phyloP scores from a whole-genome alignment of 2,329 filamentous ascomycete species.

The Microsporum ferrugineum region DNA sequence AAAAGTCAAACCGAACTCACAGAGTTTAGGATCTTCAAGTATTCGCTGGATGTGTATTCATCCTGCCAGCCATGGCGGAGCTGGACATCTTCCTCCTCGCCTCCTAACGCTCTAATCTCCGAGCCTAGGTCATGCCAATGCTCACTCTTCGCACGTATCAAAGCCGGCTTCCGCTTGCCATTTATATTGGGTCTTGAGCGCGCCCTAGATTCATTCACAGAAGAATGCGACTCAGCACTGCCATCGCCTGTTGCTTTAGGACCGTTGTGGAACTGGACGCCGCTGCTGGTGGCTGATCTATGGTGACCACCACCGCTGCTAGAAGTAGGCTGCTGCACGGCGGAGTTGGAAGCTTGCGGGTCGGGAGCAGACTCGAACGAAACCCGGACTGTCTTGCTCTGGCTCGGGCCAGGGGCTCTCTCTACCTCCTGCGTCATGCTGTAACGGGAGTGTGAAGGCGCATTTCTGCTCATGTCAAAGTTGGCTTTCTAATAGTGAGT shows the following conservation, averaged over 20 bases:
- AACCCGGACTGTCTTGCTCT: constrained; percentile 7
- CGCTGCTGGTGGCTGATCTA: neutral
- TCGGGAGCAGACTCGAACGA: constrained; percentile 7
- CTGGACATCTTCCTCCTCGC: constrained; percentile 43
- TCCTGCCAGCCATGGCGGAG: constrained; percentile 84
- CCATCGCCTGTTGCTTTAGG: neutral
- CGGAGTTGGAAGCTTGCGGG: neutral
- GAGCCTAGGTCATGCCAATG: constrained; percentile 35
- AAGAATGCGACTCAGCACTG: neutral
- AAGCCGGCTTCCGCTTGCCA: constrained; percentile 27
- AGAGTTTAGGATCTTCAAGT: constrained; percentile 70
- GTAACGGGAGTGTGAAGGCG: neutral
- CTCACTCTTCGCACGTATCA: constrained; percentile 44
- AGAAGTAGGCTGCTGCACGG: neutral
- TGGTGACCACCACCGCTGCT: constrained; percentile 4
- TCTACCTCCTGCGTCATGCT: constrained; percentile 7
- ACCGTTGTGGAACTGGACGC: neutral
- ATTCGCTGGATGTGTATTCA: constrained; percentile 82
- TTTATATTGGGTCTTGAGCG: constrained; percentile 7
- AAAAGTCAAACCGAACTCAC: constrained; percentile 41
- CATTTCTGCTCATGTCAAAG: constrained; percentile 4
- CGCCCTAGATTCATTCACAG: constrained; percentile 3
- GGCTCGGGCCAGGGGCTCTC: constrained; percentile 1
- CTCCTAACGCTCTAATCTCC: constrained; percentile 24
- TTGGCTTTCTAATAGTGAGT: neutral